Base-by-base conservation (phyloP, 2,329 filamentous ascomycete species). In the Beauveria sp. region DNA sequence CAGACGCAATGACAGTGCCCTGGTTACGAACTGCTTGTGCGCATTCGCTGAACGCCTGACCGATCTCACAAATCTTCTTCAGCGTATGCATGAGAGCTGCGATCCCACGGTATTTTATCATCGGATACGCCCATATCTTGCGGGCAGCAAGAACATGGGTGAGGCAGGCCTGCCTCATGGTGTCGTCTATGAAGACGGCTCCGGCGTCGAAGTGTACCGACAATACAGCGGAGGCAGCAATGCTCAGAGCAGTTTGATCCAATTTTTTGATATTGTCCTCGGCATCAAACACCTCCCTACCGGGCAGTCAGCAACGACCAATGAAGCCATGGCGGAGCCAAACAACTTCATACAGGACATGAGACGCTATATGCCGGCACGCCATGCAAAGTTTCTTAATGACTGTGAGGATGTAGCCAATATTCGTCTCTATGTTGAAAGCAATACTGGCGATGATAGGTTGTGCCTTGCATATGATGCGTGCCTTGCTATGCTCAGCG, bases 321-420 rank as follows among this genome's bases (percentile, higher is more conserved):
- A 45, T 18, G 60, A 45, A 6, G 71, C 75, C 1, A 77, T 79
- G 42, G 78, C 82, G 26, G 81, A 86, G 5, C 81, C 83, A 46
- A 86, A 96, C 76, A 96, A 95, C 70, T 99, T 99, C 77, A 93
- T 99, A 71, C 86, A 90, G 70, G 95, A 99, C 66, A 99, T 99
- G 95, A 89, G 93, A 63, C 84, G 84, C 51, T 99, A 99, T 76
- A 99, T 99, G 95, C 95, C 95, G 0, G 93, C 92, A 0, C 85
- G 89, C 0, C 95, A 99, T 71, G 89, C 92, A 3, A 87, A 90
- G 46, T 99, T 99, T 76, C 81, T 99, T 3, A 83, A 89, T 65
- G 89, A 96, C 65, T 87, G 97, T 14, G 81, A 85, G 55, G 79
- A 79, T 18, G 87, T 97, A 4, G 87, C 93, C 67, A 98, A 98